Percentiles rank a stretch among this genome's conserved stretches.
phyloP scores from a whole-genome alignment of 2,329 filamentous ascomycete species.

The Curvularia hawaiiensis region DNA sequence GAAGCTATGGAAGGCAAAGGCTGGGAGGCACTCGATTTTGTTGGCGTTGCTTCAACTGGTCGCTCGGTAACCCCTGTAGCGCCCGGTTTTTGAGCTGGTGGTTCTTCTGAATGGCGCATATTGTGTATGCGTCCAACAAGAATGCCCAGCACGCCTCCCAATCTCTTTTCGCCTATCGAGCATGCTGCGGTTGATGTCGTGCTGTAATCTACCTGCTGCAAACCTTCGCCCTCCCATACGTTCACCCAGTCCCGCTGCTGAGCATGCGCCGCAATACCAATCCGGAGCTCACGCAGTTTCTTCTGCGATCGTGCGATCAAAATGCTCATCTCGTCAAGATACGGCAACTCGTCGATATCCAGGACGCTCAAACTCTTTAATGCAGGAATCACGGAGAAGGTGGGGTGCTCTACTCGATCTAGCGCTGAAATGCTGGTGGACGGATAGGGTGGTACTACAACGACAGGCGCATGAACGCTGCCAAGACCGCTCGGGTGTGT shows the following conservation, averaged over 20 bases:
- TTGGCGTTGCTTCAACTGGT: slow-evolving; percentile 21
- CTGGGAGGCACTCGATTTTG: slow-evolving; percentile 24
- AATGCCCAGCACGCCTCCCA: slow-evolving; percentile 72
- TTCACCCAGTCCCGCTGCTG: slow-evolving; percentile 61
- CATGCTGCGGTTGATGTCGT: slow-evolving; percentile 58
- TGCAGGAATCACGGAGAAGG: slow-evolving; percentile 77
- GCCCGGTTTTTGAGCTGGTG: slow-evolving; percentile 14
- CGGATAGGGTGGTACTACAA: slow-evolving; percentile 38
- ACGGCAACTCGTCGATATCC: slow-evolving; percentile 81
- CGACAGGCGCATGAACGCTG: slow-evolving; percentile 39
- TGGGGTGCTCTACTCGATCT: slow-evolving; percentile 74
- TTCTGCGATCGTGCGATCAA: slow-evolving; percentile 73
- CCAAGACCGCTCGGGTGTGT: slow-evolving; percentile 44
- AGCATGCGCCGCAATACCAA: slow-evolving; percentile 69
- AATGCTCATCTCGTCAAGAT: slow-evolving; percentile 81
- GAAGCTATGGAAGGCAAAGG: slow-evolving; percentile 26
- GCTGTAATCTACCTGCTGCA: slow-evolving; percentile 68
- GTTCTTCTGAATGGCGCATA: slow-evolving; percentile 48
- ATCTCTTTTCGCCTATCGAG: slow-evolving; percentile 63
- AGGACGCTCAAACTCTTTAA: slow-evolving; percentile 77
- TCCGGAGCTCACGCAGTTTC: slow-evolving; percentile 70
- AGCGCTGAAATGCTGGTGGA: slow-evolving; percentile 39
- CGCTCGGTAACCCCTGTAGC: slow-evolving; percentile 22
- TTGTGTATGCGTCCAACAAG: slow-evolving; percentile 72
- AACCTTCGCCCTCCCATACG: slow-evolving; percentile 65